Conservation (phyloP, 768 basidiomycete genomes). For the Rhizopogon rudus region DNA sequence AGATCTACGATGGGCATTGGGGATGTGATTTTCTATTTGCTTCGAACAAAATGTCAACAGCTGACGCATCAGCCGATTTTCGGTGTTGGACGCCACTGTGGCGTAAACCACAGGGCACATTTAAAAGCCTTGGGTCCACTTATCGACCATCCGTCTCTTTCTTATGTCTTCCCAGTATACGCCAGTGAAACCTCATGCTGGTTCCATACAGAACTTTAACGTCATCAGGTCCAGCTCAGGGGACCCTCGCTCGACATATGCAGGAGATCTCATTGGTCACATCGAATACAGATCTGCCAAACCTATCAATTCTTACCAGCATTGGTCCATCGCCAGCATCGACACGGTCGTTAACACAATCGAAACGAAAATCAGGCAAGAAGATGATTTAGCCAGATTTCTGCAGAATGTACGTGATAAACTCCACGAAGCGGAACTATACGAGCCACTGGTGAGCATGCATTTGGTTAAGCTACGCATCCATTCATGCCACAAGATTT, state of each 20-base stretch:
- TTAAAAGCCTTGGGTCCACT: too few relatives aligned
- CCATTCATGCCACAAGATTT: not conserved
- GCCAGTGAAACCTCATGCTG: not conserved
- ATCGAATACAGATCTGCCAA: not conserved
- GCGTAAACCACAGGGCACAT: too few relatives aligned
- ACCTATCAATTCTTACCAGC: not conserved
- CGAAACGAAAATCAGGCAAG: not conserved
- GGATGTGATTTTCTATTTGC: too few relatives aligned
- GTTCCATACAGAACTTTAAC: not conserved
- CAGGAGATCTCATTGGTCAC: not conserved
- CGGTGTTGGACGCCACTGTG: too few relatives aligned
- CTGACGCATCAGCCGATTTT: too few relatives aligned
- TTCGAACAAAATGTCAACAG: too few relatives aligned
- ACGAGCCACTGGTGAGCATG: not conserved
- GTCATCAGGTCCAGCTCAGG: not conserved
- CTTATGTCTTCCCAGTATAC: not conserved
- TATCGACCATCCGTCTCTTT: not conserved
- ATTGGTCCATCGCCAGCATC: not conserved
- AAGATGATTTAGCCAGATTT: not conserved
- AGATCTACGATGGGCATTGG: too few relatives aligned
- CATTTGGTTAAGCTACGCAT: not conserved
- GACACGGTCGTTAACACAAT: not conserved
- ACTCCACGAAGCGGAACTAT: not conserved
- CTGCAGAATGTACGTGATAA: not conserved
- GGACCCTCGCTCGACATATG: slow-evolving; percentile 3